These are phyloP conservation scores for Fennellomyces sp. DNA, from an alignment of 371 early-diverging fungal genomes.

Conservation along the genomic window DNA sequence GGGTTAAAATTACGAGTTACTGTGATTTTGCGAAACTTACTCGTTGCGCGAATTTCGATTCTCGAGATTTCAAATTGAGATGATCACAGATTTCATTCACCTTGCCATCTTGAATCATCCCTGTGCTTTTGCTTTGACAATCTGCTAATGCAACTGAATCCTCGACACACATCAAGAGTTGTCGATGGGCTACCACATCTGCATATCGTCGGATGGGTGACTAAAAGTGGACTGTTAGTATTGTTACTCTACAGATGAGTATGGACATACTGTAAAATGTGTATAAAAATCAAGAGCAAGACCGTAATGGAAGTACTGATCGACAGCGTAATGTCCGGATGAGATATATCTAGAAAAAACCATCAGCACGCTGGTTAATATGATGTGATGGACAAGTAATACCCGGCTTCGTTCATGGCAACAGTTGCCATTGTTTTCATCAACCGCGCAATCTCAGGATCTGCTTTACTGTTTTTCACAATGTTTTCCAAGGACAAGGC, in stretches of 20 bases:
- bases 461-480: conserved; percentile 35
- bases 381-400: background rate
- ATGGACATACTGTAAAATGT: conserved; percentile 82
- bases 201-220: conserved; percentile 99
- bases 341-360: conserved; percentile 53
- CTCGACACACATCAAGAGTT: conserved; percentile 57
- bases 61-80: conserved; percentile 72
- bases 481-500: conserved; percentile 57
- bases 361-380: too few species aligned
- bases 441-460: conserved; percentile 60
- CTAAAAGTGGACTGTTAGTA: conserved; percentile 15
- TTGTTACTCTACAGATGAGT: background rate
- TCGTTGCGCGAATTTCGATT: conserved; percentile 75
- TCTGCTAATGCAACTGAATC: conserved; percentile 23
- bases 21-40: too few species aligned
- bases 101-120: conserved; percentile 45
- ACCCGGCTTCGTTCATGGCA: conserved; percentile 80
- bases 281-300: conserved; percentile 89
- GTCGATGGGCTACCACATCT: conserved; percentile 96
- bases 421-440: conserved; percentile 77
- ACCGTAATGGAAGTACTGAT: conserved; percentile 81
- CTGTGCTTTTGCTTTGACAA: conserved; percentile 13
- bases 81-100: conserved; percentile 57
- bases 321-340: conserved; percentile 50
- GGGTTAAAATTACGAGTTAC: too few species aligned